Percentiles rank a stretch among this genome's conserved stretches.
Conservation (phyloP, 495 filamentous ascomycete genomes). For the Hyaloscypha hepaticicola region DNA sequence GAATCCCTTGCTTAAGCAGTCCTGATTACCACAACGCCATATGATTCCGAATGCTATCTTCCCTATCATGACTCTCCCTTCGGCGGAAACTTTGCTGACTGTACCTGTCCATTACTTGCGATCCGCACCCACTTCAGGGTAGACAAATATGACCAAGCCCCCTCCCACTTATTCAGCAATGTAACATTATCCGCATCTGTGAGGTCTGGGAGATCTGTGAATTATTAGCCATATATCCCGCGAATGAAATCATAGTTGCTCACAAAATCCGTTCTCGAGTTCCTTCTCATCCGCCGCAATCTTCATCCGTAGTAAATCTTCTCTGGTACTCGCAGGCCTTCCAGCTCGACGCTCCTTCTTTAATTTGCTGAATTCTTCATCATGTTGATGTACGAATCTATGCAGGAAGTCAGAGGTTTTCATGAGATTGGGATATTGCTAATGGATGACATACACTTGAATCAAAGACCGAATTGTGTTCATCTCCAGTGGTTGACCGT, state of each 20-base stretch:
- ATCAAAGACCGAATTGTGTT: conserved; percentile 62
- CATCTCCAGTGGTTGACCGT: conserved; percentile 51
- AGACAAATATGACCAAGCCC: conserved; percentile 52
- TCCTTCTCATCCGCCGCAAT: conserved; percentile 73
- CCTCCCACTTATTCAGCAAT: conserved; percentile 49
- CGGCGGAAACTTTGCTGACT: conserved; percentile 65
- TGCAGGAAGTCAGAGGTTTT: neutral
- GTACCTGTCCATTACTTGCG: conserved; percentile 52
- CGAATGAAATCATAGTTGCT: conserved; percentile 27
- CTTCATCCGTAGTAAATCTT: conserved; percentile 72
- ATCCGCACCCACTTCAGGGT: conserved; percentile 61
- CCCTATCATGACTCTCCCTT: conserved; percentile 52
- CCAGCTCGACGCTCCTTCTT: conserved; percentile 78
- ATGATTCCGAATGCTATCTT: conserved; percentile 33
- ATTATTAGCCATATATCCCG: conserved; percentile 22
- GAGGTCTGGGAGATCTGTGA: conserved; percentile 51
- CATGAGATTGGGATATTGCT: neutral
- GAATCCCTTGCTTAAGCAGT: conserved; percentile 5
- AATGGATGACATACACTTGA: conserved; percentile 47
- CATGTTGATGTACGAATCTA: conserved; percentile 76
- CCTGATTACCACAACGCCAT: conserved; percentile 25
- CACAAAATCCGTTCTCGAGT: conserved; percentile 77
- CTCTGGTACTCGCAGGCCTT: conserved; percentile 71
- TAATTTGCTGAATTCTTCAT: conserved; percentile 70
- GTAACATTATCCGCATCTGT: conserved; percentile 44